Conservation (phyloP, 305 asterid species). For the Solanum hybrid region DNA sequence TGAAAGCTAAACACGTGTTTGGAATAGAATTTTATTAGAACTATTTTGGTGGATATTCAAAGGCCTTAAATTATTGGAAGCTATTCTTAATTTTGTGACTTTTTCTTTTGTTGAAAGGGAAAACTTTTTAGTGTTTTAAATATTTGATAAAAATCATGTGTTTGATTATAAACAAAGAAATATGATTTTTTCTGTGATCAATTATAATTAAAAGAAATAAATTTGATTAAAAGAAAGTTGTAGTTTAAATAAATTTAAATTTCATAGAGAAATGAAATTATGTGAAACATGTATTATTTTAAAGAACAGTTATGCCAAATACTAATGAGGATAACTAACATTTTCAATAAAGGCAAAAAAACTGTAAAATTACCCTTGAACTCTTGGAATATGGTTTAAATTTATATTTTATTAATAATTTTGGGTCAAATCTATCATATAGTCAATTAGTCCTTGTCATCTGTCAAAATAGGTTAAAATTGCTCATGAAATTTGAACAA, state of each 20-base stretch:
- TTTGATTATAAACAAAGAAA: background rate
- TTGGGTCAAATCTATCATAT: background rate
- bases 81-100: background rate
- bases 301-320: background rate
- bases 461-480: background rate
- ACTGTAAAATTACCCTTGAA: background rate
- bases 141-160: background rate
- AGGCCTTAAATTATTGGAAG: background rate
- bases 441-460: background rate
- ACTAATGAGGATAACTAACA: background rate
- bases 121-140: background rate
- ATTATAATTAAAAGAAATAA: background rate
- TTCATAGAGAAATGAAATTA: background rate
- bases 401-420: too few relatives aligned
- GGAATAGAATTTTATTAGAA: background rate
- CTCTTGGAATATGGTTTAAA: background rate
- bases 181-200: background rate
- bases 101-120: background rate
- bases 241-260: background rate
- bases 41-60: background rate
- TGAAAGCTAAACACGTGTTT: conserved; percentile 2
- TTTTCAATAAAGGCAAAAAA: too few relatives aligned
- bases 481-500: background rate
- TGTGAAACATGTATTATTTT: background rate
- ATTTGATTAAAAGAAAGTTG: background rate